Percentiles rank a stretch among this genome's conserved stretches.
These are phyloP conservation scores for Saitozyma sp. DNA, from an alignment of 768 basidiomycete genomes.

Conservation along the genomic window DNA sequence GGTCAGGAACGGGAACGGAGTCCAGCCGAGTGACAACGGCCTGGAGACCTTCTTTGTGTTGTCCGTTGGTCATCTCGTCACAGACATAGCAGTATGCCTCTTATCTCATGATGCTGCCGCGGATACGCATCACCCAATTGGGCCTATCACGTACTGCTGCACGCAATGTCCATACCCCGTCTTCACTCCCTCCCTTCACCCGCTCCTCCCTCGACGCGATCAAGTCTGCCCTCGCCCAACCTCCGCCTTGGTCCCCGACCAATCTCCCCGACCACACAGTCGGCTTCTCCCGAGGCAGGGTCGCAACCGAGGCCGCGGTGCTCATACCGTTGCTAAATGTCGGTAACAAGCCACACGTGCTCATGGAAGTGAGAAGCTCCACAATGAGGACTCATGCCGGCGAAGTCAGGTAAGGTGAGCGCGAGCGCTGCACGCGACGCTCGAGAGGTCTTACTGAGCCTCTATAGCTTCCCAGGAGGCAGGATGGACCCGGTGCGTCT, in stretches of 20 bases:
- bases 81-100: too few relatives aligned
- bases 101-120: too few relatives aligned
- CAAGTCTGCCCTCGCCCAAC: slow-evolving; percentile 5
- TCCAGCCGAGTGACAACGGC: too few relatives aligned
- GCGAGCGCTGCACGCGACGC: background rate
- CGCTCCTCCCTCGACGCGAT: background rate
- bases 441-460: slow-evolving; percentile 7
- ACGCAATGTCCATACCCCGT: too few relatives aligned
- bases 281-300: background rate
- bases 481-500: slow-evolving; percentile 40
- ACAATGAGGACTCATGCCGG: slow-evolving; percentile 47
- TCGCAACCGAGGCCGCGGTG: slow-evolving; percentile 41
- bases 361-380: slow-evolving; percentile 41
- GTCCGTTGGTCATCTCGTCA: too few relatives aligned
- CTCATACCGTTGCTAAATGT: slow-evolving; percentile 47
- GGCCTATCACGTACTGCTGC: too few relatives aligned
- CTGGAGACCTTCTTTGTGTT: too few relatives aligned
- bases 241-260: slow-evolving; percentile 6
- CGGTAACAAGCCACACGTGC: slow-evolving; percentile 29
- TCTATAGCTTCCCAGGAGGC: slow-evolving; percentile 50
- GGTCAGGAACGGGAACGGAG: too few relatives aligned
- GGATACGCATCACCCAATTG: too few relatives aligned
- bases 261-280: slow-evolving; percentile 22
- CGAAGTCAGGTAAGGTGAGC: slow-evolving; percentile 47
- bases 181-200: too few relatives aligned